Percentiles rank a stretch among this genome's conserved stretches.
These are phyloP conservation scores for Lathyrus sativus DNA, from an alignment of 306 rosid species.

Conservation along the genomic window DNA sequence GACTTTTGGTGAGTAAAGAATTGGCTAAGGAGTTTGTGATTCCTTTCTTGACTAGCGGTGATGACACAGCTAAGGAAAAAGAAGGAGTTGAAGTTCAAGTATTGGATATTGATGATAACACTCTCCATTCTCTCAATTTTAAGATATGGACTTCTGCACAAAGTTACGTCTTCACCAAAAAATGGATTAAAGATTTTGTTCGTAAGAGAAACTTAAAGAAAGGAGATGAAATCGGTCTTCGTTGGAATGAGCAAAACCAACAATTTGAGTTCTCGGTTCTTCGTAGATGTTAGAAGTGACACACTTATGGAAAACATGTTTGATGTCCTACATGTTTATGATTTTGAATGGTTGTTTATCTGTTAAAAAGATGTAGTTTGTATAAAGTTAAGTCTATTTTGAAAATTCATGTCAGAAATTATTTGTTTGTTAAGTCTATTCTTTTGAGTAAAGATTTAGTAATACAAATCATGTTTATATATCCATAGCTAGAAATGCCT, in stretches of 20 bases:
- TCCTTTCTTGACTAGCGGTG: not conserved
- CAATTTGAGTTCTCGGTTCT: not conserved
- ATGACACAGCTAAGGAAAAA: not conserved
- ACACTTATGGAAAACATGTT: no score
- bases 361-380: no score
- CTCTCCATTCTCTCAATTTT: not conserved
- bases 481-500: no score
- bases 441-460: no score
- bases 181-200: not conserved
- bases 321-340: no score
- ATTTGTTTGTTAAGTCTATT: no score
- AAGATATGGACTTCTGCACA: not conserved
- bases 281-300: no score
- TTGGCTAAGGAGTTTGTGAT: not conserved
- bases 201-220: not conserved
- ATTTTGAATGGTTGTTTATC: no score
- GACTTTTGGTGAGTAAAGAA: not conserved
- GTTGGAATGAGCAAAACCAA: not conserved
- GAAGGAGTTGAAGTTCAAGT: not conserved
- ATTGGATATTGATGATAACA: not conserved
- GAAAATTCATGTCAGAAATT: no score
- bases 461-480: no score
- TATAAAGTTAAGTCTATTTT: no score
- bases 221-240: not conserved
- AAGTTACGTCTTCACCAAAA: not conserved